Evolutionary conservation across 1,139 yeast species (phyloP).

Genomic region (Entelexis paramagnoliae): DNA sequence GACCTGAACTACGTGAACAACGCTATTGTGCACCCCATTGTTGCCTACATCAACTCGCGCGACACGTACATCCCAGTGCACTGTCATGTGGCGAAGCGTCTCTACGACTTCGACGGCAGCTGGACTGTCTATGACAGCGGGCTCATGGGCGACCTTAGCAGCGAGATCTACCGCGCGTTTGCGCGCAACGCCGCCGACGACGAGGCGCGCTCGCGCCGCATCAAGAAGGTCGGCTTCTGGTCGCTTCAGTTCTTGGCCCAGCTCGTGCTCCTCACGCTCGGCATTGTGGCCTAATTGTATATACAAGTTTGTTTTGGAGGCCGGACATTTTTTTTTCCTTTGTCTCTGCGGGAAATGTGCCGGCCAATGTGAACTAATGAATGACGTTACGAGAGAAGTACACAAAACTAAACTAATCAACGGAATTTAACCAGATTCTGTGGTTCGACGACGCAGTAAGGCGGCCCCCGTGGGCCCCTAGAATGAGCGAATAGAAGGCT

Average conservation of each 20-base stretch:
- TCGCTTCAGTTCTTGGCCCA: constrained; percentile 76
- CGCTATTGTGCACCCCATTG: constrained; percentile 88
- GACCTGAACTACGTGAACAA: constrained; percentile 81
- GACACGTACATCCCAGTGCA: constrained; percentile 82
- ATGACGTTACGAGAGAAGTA: constrained; percentile 3
- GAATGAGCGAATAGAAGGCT: too few relatives aligned
- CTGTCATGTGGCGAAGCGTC: constrained; percentile 70
- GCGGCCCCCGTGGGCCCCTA: too few relatives aligned
- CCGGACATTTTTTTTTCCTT: background rate
- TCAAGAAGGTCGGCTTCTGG: constrained; percentile 89
- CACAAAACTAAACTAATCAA: background rate
- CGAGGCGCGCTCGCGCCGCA: constrained; percentile 56
- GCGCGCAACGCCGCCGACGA: constrained; percentile 84
- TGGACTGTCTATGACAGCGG: constrained; percentile 93
- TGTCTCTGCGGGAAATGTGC: too few relatives aligned
- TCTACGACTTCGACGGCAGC: constrained; percentile 81
- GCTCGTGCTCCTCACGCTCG: constrained; percentile 68
- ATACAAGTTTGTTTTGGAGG: background rate
- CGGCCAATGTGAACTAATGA: background rate
- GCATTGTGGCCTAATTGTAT: constrained; percentile 31
- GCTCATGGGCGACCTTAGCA: constrained; percentile 82
- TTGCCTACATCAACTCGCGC: constrained; percentile 83
- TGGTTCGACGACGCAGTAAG: too few relatives aligned
- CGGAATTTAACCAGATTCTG: too few relatives aligned
- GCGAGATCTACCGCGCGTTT: constrained; percentile 83